phyloP scores from a whole-genome alignment of 176 grass and related monocot species.

The Musa troglodytarum region DNA sequence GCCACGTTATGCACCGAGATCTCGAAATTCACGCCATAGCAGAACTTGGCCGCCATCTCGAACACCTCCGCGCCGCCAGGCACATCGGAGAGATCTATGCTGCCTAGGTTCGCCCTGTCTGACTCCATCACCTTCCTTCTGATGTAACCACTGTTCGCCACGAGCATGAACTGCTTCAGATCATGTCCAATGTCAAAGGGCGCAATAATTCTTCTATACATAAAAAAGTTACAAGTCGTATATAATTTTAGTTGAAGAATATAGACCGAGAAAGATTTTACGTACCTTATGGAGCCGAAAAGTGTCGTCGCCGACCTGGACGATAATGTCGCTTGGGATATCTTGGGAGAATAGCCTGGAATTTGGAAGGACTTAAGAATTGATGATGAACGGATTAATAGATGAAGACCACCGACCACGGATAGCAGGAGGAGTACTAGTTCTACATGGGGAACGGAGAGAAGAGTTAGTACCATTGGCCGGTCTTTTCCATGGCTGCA shows the following conservation, averaged over 20 bases:
- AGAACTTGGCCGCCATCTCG: slow-evolving; percentile 58
- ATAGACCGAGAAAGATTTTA: no score
- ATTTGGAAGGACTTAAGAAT: not conserved
- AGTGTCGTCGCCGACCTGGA: slow-evolving; percentile 38
- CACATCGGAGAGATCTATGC: slow-evolving; percentile 36
- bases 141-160: slow-evolving; percentile 70
- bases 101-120: not conserved
- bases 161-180: slow-evolving; percentile 44
- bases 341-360: slow-evolving; percentile 53
- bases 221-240: not conserved
- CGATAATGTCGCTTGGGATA: slow-evolving; percentile 40
- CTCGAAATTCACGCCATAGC: slow-evolving; percentile 76
- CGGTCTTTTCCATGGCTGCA: slow-evolving; percentile 57
- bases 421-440: no score
- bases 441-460: not conserved
- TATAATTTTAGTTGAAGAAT: not conserved
- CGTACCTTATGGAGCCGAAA: slow-evolving; percentile 85
- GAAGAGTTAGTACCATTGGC: slow-evolving; percentile 39
- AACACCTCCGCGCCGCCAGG: slow-evolving; percentile 66
- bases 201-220: not conserved
- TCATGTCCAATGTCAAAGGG: not conserved
- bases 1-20: slow-evolving; percentile 55
- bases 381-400: not conserved
- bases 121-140: slow-evolving; percentile 29
- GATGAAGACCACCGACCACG: no score